A percentile compares a stretch with the other conserved stretches of the same genome.
Evolutionary conservation across 331 rosid species (phyloP).

Genomic region (Malus hybrid): DNA sequence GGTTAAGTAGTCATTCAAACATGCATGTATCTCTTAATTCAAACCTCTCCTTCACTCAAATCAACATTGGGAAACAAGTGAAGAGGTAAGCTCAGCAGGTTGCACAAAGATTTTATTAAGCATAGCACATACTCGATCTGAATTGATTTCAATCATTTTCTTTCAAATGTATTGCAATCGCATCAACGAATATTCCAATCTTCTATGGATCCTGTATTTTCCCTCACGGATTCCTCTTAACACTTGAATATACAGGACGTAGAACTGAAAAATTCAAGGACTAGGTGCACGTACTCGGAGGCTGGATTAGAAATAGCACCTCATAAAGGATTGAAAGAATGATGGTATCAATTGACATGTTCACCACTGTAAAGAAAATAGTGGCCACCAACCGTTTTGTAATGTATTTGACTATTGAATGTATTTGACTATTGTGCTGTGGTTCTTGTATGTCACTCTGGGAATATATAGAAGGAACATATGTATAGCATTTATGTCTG

Average conservation of each 20-base stretch:
- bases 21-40: too few relatives aligned
- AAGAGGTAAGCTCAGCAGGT: too few relatives aligned
- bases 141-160: not conserved
- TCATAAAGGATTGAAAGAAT: slow-evolving; percentile 49
- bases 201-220: not conserved
- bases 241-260: slow-evolving; percentile 29
- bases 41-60: too few relatives aligned
- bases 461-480: too few relatives aligned
- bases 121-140: not conserved
- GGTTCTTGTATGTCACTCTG: too few relatives aligned
- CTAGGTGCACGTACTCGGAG: slow-evolving; percentile 6
- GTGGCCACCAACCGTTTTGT: slow-evolving; percentile 88
- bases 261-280: slow-evolving; percentile 19
- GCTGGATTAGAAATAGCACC: not conserved
- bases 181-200: not conserved
- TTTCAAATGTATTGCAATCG: not conserved
- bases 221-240: not conserved
- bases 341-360: slow-evolving; percentile 91
- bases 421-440: too few relatives aligned
- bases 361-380: slow-evolving; percentile 87
- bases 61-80: too few relatives aligned
- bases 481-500: too few relatives aligned
- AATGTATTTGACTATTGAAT: too few relatives aligned
- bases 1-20: too few relatives aligned
- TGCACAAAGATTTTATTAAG: too few relatives aligned